Evolutionary conservation across 495 filamentous ascomycete species (phyloP).

Genomic region (Penicillium longicatenatum): DNA sequence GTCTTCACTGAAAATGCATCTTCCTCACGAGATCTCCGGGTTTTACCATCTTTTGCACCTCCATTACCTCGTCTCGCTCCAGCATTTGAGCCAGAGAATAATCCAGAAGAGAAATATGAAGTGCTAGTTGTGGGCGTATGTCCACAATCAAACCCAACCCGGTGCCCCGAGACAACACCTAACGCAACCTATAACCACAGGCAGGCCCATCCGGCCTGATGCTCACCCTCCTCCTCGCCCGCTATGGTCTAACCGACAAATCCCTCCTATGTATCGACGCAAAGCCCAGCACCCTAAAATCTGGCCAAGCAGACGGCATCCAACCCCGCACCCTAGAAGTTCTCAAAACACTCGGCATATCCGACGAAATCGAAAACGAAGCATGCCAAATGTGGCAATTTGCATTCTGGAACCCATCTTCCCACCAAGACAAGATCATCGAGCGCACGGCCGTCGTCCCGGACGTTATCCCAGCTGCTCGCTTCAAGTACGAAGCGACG

Average conservation of each 20-base stretch:
- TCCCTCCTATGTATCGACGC: conserved; percentile 51
- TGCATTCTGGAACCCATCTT: conserved; percentile 51
- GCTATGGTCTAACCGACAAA: conserved; percentile 46
- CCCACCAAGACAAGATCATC: conserved; percentile 49
- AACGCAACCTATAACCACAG: not conserved
- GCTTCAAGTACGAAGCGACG: conserved; percentile 57
- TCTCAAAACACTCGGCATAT: conserved; percentile 46
- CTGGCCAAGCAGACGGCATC: conserved; percentile 68
- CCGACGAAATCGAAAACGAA: conserved; percentile 40
- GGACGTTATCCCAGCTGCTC: conserved; percentile 48
- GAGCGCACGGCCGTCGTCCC: conserved; percentile 52
- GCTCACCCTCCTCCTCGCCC: conserved; percentile 48
- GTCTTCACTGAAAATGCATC: conserved; percentile 47
- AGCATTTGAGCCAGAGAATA: conserved; percentile 8
- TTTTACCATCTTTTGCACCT: conserved; percentile 43
- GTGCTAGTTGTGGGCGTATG: conserved; percentile 39
- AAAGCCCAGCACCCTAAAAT: conserved; percentile 42
- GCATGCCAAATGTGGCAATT: conserved; percentile 43
- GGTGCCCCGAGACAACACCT: not conserved
- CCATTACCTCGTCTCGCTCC: conserved; percentile 40
- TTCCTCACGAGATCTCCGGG: conserved; percentile 41
- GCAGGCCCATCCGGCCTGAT: conserved; percentile 53
- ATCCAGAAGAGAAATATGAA: conserved; percentile 38
- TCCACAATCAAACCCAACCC: not conserved
- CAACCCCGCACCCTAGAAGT: conserved; percentile 65